A percentile compares a stretch with the other conserved stretches of the same genome.
Conservation (phyloP, 257 asterid genomes). For the Salvia hispanica region DNA sequence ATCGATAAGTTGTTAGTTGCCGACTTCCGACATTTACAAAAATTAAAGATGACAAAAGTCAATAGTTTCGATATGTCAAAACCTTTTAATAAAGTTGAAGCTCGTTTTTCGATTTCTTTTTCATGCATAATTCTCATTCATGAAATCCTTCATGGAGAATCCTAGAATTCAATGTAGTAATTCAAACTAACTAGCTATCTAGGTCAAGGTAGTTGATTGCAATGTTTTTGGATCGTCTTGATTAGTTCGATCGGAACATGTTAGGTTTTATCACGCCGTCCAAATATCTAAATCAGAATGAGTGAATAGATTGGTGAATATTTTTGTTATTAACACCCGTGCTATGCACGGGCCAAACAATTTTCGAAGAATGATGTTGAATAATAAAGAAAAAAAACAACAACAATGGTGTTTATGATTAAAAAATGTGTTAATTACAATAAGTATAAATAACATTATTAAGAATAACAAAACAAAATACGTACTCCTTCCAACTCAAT, state of each 20-base stretch:
- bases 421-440: too few relatives aligned
- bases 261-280: conserved; percentile 1
- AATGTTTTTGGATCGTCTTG: not conserved
- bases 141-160: not conserved
- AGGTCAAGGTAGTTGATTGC: not conserved
- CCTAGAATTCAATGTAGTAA: not conserved
- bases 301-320: too few relatives aligned
- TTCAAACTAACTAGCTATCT: not conserved
- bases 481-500: too few relatives aligned
- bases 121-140: not conserved
- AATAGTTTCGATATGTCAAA: not conserved
- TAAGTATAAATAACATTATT: too few relatives aligned
- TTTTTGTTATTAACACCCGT: too few relatives aligned
- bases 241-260: not conserved
- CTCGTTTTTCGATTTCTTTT: not conserved
- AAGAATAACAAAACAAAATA: too few relatives aligned
- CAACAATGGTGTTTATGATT: too few relatives aligned
- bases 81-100: not conserved
- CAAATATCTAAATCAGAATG: not conserved
- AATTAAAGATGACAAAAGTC: conserved; percentile 1
- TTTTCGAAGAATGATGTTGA: too few relatives aligned
- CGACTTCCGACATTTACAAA: not conserved
- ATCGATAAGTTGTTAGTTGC: not conserved
- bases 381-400: too few relatives aligned
- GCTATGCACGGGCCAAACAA: too few relatives aligned